phyloP scores from a whole-genome alignment of 331 rosid genomes.

The Quercus lobata region DNA sequence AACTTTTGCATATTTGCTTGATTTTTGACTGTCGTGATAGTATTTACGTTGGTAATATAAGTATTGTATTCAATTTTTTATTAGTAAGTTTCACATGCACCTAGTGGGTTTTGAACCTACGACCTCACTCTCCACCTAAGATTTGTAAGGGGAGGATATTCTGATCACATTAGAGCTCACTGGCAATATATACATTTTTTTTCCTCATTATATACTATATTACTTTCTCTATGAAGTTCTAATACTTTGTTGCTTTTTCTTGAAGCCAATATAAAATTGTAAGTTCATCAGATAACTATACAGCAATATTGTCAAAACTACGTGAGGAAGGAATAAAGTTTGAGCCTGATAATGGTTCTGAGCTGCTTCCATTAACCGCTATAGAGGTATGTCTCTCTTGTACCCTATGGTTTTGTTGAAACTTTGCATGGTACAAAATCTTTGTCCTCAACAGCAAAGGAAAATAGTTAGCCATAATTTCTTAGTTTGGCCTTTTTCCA shows the following conservation, averaged over 20 bases:
- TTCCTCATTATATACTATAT: neutral
- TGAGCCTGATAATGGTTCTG: conserved; percentile 92
- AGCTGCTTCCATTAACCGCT: conserved; percentile 70
- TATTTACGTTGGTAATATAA: neutral
- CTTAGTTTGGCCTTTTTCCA: neutral
- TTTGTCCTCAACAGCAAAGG: neutral
- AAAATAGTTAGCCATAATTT: neutral
- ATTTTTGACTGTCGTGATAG: neutral
- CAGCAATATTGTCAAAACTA: conserved; percentile 56
- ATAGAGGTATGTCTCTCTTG: conserved; percentile 56
- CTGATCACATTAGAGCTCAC: too few relatives aligned
- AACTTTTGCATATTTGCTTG: neutral
- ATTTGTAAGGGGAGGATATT: too few relatives aligned
- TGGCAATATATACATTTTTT: neutral
- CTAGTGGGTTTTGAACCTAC: too few relatives aligned
- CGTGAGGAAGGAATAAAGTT: conserved; percentile 73
- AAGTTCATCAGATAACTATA: conserved; percentile 75
- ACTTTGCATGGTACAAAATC: neutral
- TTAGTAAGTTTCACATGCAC: too few relatives aligned
- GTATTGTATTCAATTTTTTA: neutral
- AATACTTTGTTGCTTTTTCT: conserved; percentile 25
- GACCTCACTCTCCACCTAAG: too few relatives aligned
- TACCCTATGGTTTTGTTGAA: neutral
- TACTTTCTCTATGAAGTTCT: conserved; percentile 5
- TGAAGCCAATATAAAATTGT: conserved; percentile 77